A percentile compares a stretch with the other conserved stretches of the same genome.
These are phyloP conservation scores for Penicillium sp. DNA, from an alignment of 2,329 filamentous ascomycete genomes.

Conservation along the genomic window DNA sequence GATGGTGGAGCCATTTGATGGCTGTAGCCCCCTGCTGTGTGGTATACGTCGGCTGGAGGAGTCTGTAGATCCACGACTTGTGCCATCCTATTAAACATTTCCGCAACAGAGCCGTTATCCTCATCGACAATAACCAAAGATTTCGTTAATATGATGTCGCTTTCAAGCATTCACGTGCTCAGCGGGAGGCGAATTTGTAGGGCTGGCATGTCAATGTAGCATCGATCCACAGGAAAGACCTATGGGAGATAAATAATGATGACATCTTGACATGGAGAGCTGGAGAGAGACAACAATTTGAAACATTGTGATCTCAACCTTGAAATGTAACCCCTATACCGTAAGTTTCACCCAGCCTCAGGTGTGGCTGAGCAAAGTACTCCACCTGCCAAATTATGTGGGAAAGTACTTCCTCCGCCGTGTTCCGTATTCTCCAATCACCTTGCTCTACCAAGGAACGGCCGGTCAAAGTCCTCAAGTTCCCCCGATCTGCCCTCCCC, in stretches of 20 bases:
- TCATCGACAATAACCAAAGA: conserved; percentile 23
- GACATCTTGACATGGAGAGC: not conserved
- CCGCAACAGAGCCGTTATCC: conserved; percentile 21
- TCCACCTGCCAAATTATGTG: conserved; percentile 8
- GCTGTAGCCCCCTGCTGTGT: conserved; percentile 19
- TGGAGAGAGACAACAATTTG: conserved; percentile 7
- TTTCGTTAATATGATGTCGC: conserved; percentile 29
- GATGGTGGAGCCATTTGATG: conserved; percentile 27
- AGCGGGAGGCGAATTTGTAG: conserved; percentile 8
- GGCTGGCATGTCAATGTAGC: not conserved
- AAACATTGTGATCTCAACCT: conserved; percentile 1
- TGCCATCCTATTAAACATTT: conserved; percentile 33
- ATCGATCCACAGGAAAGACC: not conserved
- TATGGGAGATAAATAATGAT: not conserved
- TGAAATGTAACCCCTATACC: conserved; percentile 2
- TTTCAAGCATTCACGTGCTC: conserved; percentile 17
- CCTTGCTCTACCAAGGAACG: conserved; percentile 6
- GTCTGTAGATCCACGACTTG: conserved; percentile 26
- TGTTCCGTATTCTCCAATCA: conserved; percentile 12
- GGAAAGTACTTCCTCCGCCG: conserved; percentile 7
- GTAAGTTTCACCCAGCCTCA: conserved; percentile 8
- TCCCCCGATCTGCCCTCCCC: conserved; percentile 4
- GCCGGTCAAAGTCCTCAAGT: conserved; percentile 9
- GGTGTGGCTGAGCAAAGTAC: conserved; percentile 11
- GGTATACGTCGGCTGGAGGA: conserved; percentile 32